These are phyloP conservation scores for Schizochytrium sp. DNA, from an alignment of 108 stramenopile species.

Conservation along the genomic window DNA sequence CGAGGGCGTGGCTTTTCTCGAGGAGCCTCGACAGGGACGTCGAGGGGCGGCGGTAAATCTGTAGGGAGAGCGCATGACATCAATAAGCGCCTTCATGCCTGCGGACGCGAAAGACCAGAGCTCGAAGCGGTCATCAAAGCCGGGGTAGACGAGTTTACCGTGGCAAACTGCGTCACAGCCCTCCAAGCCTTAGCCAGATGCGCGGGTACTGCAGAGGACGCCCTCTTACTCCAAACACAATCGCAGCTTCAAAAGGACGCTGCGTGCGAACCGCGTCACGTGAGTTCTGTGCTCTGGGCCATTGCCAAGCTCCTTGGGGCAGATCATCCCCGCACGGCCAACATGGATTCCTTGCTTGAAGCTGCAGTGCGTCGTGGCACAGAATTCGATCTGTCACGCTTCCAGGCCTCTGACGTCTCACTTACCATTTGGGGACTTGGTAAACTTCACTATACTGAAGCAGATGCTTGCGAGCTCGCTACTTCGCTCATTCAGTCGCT, in stretches of 20 bases:
- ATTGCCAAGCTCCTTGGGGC: not conserved
- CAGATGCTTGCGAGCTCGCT: not conserved
- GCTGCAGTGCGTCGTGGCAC: not conserved
- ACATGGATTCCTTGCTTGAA: not conserved
- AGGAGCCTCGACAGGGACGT: too few species aligned
- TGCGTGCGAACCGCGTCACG: not conserved
- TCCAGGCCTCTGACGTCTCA: not conserved
- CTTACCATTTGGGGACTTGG: not conserved
- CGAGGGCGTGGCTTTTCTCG: too few species aligned
- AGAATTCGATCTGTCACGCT: not conserved
- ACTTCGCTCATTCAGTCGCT: not conserved
- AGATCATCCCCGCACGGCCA: not conserved
- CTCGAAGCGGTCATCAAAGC: too few species aligned
- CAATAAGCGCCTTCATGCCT: too few species aligned
- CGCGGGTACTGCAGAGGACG: not conserved
- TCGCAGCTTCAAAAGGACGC: not conserved
- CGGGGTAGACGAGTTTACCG: not conserved
- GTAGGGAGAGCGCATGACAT: too few species aligned
- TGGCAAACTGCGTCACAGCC: conserved; percentile 1
- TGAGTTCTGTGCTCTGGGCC: not conserved
- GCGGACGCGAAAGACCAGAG: too few species aligned
- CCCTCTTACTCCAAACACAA: not conserved
- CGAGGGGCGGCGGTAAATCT: too few species aligned
- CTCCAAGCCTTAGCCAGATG: not conserved
- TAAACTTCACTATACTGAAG: not conserved